A percentile compares a stretch with the other conserved stretches of the same genome.
Evolutionary conservation across 2,329 filamentous ascomycete genomes (phyloP).

Genomic region (Geosmithia flava): DNA sequence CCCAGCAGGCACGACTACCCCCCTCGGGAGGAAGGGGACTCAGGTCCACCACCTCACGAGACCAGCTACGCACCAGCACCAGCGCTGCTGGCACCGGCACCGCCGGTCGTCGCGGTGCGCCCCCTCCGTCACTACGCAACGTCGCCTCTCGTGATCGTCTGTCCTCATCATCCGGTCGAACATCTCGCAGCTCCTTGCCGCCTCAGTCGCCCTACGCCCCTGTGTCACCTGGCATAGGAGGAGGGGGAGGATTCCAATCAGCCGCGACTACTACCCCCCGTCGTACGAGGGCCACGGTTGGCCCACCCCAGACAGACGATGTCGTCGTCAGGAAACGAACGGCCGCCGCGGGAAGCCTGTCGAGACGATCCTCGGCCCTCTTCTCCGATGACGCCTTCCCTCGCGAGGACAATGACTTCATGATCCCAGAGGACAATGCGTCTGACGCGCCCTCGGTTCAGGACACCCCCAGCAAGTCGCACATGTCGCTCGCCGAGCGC

Average conservation of each 20-base stretch:
- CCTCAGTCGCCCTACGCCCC: no score
- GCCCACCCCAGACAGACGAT: background rate
- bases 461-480: constrained; percentile 14
- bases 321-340: background rate
- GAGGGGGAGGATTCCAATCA: no score
- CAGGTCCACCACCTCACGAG: constrained; percentile 24
- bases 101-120: background rate
- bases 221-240: no score
- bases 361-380: background rate
- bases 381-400: background rate
- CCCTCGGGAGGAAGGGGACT: constrained; percentile 15
- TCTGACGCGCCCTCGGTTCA: constrained; percentile 7
- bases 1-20: constrained; percentile 7
- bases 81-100: background rate
- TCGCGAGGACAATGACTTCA: background rate
- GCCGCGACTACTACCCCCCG: background rate
- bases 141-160: background rate
- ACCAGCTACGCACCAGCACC: constrained; percentile 18
- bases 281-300: background rate
- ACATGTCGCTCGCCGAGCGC: constrained; percentile 63
- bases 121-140: background rate
- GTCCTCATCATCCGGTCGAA: background rate
- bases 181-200: no score
- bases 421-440: background rate
- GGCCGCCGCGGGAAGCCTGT: background rate